These are phyloP conservation scores for Jamesozyma gamospora DNA, from an alignment of 805 yeast species.

Conservation along the genomic window DNA sequence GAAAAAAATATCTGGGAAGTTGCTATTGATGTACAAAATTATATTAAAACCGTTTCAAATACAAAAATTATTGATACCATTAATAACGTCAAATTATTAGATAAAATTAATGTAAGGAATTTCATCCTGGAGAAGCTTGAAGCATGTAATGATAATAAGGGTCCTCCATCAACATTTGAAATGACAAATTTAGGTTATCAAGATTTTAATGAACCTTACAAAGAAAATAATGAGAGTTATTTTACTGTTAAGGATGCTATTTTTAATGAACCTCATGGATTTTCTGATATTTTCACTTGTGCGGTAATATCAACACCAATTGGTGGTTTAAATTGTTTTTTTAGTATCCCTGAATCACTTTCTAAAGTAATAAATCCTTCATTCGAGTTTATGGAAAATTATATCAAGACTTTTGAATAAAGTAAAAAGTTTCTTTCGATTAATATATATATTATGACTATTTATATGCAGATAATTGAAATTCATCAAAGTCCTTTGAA, in stretches of 20 bases:
- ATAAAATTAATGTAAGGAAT: conserved; percentile 11
- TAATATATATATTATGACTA: neutral
- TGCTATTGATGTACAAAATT: conserved; percentile 8
- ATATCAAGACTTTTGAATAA: neutral
- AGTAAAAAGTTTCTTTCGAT: too few relatives aligned
- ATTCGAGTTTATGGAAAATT: too few relatives aligned
- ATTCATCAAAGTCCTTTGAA: neutral
- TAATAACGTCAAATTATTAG: conserved; percentile 16
- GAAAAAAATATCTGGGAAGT: conserved; percentile 11
- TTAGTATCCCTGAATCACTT: conserved; percentile 15
- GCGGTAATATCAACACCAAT: conserved; percentile 15
- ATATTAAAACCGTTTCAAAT: conserved; percentile 2
- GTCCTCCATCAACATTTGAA: conserved; percentile 23
- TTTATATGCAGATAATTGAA: neutral
- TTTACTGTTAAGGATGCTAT: conserved; percentile 16
- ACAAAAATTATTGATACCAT: conserved; percentile 9
- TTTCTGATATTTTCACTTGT: conserved; percentile 17
- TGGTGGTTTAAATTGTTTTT: conserved; percentile 20
- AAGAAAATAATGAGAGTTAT: neutral
- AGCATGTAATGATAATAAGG: conserved; percentile 1
- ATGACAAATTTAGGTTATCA: conserved; percentile 23
- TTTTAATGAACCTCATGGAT: conserved; percentile 24
- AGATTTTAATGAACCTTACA: conserved; percentile 7
- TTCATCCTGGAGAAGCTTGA: conserved; percentile 13
- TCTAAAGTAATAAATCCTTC: conserved; percentile 3